Base-by-base conservation (phyloP, 495 filamentous ascomycete species). In the Neurospora africana region DNA sequence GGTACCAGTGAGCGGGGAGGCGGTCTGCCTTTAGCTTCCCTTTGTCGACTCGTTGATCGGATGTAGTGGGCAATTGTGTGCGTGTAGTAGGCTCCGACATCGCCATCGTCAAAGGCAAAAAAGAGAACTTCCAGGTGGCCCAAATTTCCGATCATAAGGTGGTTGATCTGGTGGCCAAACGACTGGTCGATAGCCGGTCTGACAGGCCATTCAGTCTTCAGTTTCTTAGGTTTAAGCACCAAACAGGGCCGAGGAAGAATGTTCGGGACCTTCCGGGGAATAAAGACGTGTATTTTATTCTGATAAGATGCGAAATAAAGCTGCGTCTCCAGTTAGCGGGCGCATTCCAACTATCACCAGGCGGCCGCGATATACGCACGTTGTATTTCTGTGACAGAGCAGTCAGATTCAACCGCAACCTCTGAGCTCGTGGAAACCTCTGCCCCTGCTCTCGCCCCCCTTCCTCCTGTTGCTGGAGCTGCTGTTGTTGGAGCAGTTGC, bases 21-120 rank as follows among this genome's bases (percentile, higher is more conserved):
- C 15, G 65, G 65, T 68, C 37, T 67, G 44, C 39, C n/a, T 27
- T n/a, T 6, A 9, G 27, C 40, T 21, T 69, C 69, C 4, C 19
- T 23, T 3, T 72, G 68, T 11, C 58, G 71, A 35, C 10, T 43
- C n/a, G 71, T 71, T 5, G 65, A 67, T 37, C 10, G 35, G 68
- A 79, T 77, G 43, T 38, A 74, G 40, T 71, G 73, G 30, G 78
- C 84, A 39, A 86, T 82, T 5, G 78, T 37, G 15, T 80, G 85
- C 1, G 90, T 91, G 73, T 91, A 89, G 79, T 94, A 97, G 5
- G 88, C 93, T 41, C 91, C 86, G 11, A 96, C 89, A 80, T 99
- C 95, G 6, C 95, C 95, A 74, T 97, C 94, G 75, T 98, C 95
- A 71, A 90, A 94, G 13, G 85, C 88, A 58, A 91, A 83, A 3